A percentile compares a stretch with the other conserved stretches of the same genome.
phyloP scores from a whole-genome alignment of 73 alveolate species.

The Symbiodinium natans region DNA sequence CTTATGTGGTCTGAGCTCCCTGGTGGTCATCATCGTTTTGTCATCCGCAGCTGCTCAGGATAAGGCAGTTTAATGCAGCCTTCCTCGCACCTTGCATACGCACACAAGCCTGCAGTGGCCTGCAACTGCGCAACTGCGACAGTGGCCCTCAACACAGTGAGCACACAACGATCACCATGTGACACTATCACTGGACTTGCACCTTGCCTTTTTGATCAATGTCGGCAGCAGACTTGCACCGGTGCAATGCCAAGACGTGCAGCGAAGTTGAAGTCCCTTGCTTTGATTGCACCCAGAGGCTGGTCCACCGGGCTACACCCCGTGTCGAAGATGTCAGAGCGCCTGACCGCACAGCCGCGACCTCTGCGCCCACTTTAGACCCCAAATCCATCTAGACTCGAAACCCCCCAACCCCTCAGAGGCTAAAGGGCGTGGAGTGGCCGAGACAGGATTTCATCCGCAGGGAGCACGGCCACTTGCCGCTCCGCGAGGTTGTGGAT shows the following conservation, averaged over 20 bases:
- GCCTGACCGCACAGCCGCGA: constrained; percentile 53
- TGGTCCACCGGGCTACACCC: constrained; percentile 86
- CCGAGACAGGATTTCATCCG: constrained; percentile 46
- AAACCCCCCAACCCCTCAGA: neutral
- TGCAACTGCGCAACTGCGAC: too few relatives aligned
- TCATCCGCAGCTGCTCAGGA: too few relatives aligned
- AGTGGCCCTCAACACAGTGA: too few relatives aligned
- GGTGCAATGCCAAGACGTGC: neutral
- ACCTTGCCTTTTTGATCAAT: too few relatives aligned
- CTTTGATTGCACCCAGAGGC: neutral
- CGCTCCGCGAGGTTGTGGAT: constrained; percentile 73
- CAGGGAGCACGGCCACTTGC: constrained; percentile 92
- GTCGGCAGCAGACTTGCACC: constrained; percentile 81
- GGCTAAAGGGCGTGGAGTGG: neutral
- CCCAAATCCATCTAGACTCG: neutral
- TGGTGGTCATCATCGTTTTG: too few relatives aligned
- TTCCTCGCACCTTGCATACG: too few relatives aligned
- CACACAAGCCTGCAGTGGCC: too few relatives aligned
- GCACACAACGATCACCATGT: too few relatives aligned
- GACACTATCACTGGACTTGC: too few relatives aligned
- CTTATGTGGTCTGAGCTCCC: too few relatives aligned
- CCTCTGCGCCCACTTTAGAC: neutral
- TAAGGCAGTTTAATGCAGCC: too few relatives aligned
- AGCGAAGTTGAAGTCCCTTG: too few relatives aligned
- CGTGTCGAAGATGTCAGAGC: constrained; percentile 74